phyloP scores from a whole-genome alignment of 495 filamentous ascomycete genomes.

The Trichoderma orchidacearum region DNA sequence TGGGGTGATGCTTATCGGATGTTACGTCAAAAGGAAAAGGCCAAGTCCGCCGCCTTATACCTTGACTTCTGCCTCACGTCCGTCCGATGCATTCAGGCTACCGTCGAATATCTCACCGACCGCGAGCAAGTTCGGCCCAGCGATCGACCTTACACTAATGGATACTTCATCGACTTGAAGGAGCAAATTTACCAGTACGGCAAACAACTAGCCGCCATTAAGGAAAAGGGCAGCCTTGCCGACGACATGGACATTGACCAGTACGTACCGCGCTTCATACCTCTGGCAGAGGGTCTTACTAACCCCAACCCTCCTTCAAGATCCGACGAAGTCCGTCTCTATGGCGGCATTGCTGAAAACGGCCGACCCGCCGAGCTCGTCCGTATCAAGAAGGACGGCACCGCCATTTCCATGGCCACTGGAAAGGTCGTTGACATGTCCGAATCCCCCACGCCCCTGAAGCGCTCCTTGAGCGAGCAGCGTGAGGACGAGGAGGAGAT shows the following conservation, averaged over 20 bases:
- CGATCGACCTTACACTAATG: slow-evolving; percentile 80
- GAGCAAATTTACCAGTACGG: slow-evolving; percentile 73
- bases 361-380: slow-evolving; percentile 69
- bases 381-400: slow-evolving; percentile 58
- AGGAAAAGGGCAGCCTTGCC: slow-evolving; percentile 30
- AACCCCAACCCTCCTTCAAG: not conserved
- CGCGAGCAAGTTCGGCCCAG: slow-evolving; percentile 65
- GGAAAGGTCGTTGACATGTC: slow-evolving; percentile 36
- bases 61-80: slow-evolving; percentile 77
- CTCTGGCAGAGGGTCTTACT: slow-evolving; percentile 14
- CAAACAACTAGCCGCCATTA: slow-evolving; percentile 35
- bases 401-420: slow-evolving; percentile 58
- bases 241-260: slow-evolving; percentile 38
- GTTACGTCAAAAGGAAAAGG: slow-evolving; percentile 56
- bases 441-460: slow-evolving; percentile 34
- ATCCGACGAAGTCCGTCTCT: slow-evolving; percentile 53
- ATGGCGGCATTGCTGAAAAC: slow-evolving; percentile 63
- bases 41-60: slow-evolving; percentile 52
- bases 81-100: slow-evolving; percentile 72
- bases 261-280: slow-evolving; percentile 20
- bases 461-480: slow-evolving; percentile 47
- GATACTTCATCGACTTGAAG: slow-evolving; percentile 88
- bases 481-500: slow-evolving; percentile 59
- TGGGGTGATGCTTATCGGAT: slow-evolving; percentile 53
- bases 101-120: slow-evolving; percentile 64